Percentiles rank a stretch among this genome's conserved stretches.
Conservation (phyloP, 1,284 basidiomycete genomes). For the Ceratobasidium papillatum region DNA sequence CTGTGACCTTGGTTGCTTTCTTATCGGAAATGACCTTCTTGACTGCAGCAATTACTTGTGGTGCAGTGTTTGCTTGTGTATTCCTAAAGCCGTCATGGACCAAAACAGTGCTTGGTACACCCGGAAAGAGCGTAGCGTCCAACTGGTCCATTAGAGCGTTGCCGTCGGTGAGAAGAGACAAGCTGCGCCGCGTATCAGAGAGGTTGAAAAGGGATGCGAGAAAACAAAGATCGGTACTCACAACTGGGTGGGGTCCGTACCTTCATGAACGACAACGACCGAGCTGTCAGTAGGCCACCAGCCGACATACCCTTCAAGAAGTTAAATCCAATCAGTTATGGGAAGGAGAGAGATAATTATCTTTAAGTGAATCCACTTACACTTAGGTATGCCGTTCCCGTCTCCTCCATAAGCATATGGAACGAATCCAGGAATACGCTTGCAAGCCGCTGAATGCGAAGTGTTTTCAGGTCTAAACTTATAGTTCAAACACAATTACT, state of each 20-base stretch:
- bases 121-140: constrained; percentile 65
- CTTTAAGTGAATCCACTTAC: constrained; percentile 49
- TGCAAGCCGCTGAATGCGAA: constrained; percentile 60
- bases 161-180: constrained; percentile 63
- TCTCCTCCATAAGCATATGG: constrained; percentile 70
- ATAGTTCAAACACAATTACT: constrained; percentile 51
- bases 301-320: constrained; percentile 53
- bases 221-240: constrained; percentile 45
- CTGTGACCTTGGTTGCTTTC: constrained; percentile 56
- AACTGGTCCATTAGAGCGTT: constrained; percentile 56
- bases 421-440: constrained; percentile 62
- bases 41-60: constrained; percentile 60
- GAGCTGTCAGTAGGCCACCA: constrained; percentile 49
- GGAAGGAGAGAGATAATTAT: too few species aligned
- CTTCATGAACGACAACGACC: constrained; percentile 54
- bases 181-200: constrained; percentile 49
- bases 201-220: constrained; percentile 20
- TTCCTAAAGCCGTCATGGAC: constrained; percentile 67
- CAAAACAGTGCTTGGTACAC: constrained; percentile 57
- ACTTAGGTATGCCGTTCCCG: constrained; percentile 60
- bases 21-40: constrained; percentile 56
- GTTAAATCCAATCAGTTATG: too few species aligned
- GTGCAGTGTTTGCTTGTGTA: constrained; percentile 65
- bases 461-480: neutral
- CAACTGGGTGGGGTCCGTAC: constrained; percentile 55